Percentiles rank a stretch among this genome's conserved stretches.
Conservation (phyloP, 345 rosid species). For the Gossypium rotundifolium region DNA sequence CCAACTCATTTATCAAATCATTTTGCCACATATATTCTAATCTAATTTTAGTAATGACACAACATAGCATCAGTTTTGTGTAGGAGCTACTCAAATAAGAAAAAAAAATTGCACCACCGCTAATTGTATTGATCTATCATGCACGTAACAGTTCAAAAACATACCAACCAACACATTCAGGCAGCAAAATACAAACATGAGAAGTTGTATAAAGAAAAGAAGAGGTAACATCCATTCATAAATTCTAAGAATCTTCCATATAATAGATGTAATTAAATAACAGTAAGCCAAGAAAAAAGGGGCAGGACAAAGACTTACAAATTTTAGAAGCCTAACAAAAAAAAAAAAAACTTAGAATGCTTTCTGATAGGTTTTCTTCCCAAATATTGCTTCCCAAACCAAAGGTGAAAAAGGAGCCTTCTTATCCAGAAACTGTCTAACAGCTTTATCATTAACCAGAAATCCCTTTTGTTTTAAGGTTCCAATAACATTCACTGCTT, state of each 20-base stretch:
- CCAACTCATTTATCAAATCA: neutral
- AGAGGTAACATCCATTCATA: neutral
- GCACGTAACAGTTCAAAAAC: neutral
- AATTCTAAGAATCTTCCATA: neutral
- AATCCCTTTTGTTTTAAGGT: constrained; percentile 57
- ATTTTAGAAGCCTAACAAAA: neutral
- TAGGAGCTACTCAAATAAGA: neutral
- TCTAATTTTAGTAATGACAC: neutral
- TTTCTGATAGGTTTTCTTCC: constrained; percentile 1
- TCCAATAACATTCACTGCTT: constrained; percentile 38
- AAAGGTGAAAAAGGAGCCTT: constrained; percentile 52
- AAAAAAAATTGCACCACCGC: neutral
- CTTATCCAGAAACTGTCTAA: constrained; percentile 72
- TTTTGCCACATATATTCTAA: neutral
- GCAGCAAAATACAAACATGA: neutral
- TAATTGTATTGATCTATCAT: neutral
- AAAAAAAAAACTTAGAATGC: neutral
- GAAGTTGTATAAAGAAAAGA: neutral
- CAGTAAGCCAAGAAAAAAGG: neutral
- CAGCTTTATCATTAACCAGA: constrained; percentile 53
- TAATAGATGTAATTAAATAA: neutral
- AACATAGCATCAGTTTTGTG: neutral
- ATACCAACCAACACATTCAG: neutral
- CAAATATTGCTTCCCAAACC: constrained; percentile 23
- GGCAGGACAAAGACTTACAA: constrained; percentile 4